Percentiles rank a stretch among this genome's conserved stretches.
Evolutionary conservation across 2,329 filamentous ascomycete genomes (phyloP).

Genomic region (Pseudocercospora musae): DNA sequence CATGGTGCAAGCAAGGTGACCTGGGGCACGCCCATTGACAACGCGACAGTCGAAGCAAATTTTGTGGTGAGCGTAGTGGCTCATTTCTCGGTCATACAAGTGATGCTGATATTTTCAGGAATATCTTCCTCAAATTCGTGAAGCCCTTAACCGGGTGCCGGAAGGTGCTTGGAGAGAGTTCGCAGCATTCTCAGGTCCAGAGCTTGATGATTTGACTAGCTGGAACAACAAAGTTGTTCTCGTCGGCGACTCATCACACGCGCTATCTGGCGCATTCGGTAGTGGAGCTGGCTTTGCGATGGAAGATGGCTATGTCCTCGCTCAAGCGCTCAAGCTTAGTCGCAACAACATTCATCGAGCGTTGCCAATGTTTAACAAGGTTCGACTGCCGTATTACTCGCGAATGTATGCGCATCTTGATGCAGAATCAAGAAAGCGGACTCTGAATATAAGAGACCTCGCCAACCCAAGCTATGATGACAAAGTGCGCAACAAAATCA

Average conservation of each 20-base stretch:
- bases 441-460: constrained; percentile 28
- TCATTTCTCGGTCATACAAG: not conserved
- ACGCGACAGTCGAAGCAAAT: constrained; percentile 38
- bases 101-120: constrained; percentile 34
- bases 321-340: constrained; percentile 31
- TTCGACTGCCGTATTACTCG: constrained; percentile 42
- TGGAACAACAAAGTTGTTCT: constrained; percentile 48
- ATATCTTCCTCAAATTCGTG: constrained; percentile 42
- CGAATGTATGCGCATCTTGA: constrained; percentile 40
- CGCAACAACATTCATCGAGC: constrained; percentile 26
- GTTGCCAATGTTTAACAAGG: constrained; percentile 39
- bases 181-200: constrained; percentile 48
- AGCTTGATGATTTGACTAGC: constrained; percentile 40
- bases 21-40: constrained; percentile 40
- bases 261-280: constrained; percentile 35
- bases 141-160: constrained; percentile 40
- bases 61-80: constrained; percentile 30
- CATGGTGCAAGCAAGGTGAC: constrained; percentile 28
- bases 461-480: constrained; percentile 23
- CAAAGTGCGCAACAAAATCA: constrained; percentile 13
- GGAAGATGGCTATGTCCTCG: constrained; percentile 47
- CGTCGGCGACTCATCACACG: constrained; percentile 56
- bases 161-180: constrained; percentile 47
- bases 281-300: constrained; percentile 47
- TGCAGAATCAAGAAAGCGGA: constrained; percentile 19